phyloP scores from a whole-genome alignment of 75 land plant genomes.

The Sequoia sempervirens region DNA sequence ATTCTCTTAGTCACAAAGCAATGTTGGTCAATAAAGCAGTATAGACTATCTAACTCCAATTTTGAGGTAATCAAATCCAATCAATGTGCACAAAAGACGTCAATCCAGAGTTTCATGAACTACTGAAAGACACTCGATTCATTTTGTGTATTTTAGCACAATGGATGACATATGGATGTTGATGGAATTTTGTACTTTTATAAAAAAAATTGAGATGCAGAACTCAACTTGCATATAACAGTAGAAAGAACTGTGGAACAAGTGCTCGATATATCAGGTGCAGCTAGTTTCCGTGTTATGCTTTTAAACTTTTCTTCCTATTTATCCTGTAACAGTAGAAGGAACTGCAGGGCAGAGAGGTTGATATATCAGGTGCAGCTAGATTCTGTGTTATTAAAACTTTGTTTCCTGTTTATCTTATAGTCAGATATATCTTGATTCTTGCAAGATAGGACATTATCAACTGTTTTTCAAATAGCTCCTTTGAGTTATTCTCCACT shows the following conservation, averaged over 20 bases:
- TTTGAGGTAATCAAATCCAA: neutral
- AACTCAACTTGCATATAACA: neutral
- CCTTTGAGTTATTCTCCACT: neutral
- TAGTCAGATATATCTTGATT: neutral
- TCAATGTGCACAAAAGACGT: neutral
- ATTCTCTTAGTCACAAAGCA: neutral
- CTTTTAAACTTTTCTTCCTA: neutral
- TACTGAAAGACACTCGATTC: neutral
- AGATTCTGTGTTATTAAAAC: too few relatives aligned
- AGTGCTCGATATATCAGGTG: neutral
- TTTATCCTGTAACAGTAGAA: neutral
- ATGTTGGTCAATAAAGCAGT: neutral
- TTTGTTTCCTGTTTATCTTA: neutral
- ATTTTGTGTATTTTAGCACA: neutral
- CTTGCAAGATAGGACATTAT: neutral
- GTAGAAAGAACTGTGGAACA: neutral
- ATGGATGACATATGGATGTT: neutral
- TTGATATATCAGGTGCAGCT: too few relatives aligned
- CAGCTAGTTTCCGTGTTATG: neutral
- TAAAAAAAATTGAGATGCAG: neutral
- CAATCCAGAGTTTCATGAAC: neutral
- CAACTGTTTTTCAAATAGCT: neutral
- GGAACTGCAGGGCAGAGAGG: too few relatives aligned
- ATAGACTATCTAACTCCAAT: neutral
- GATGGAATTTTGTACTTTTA: neutral